Percentiles rank a stretch among this genome's conserved stretches.
phyloP scores from a whole-genome alignment of 371 early-diverging fungal species.

The Syncephalastrum sp. region DNA sequence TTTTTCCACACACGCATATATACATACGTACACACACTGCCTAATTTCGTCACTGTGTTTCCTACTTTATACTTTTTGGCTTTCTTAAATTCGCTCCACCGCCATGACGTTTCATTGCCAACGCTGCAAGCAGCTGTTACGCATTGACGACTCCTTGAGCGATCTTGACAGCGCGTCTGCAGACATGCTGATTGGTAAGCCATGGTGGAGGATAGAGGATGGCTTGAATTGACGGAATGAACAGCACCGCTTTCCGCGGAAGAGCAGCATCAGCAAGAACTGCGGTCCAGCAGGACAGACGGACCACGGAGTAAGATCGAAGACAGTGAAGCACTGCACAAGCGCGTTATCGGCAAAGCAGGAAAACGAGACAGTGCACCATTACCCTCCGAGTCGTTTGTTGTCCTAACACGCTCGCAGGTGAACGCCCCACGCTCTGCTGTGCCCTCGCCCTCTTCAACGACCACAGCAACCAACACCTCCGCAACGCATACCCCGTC shows the following conservation, averaged over 20 bases:
- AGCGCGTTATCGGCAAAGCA: conserved; percentile 2
- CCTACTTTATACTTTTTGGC: background rate
- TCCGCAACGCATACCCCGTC: background rate
- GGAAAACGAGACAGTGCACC: conserved; percentile 24
- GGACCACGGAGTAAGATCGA: conserved; percentile 12
- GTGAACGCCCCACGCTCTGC: conserved; percentile 10
- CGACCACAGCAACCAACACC: conserved; percentile 5
- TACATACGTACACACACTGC: too few relatives aligned
- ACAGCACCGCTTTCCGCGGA: conserved; percentile 32
- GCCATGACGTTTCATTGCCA: conserved; percentile 37
- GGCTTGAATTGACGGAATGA: background rate
- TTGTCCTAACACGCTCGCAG: conserved; percentile 48
- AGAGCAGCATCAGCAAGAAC: conserved; percentile 22
- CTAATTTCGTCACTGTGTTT: background rate
- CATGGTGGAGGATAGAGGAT: background rate
- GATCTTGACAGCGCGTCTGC: conserved; percentile 53
- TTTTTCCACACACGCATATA: too few relatives aligned
- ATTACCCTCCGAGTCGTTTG: conserved; percentile 57
- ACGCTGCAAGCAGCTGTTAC: conserved; percentile 57
- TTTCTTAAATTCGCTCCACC: background rate
- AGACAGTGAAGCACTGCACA: conserved; percentile 9
- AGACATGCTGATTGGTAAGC: conserved; percentile 26
- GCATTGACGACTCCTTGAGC: conserved; percentile 58
- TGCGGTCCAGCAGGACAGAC: conserved; percentile 11
- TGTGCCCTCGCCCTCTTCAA: conserved; percentile 4